Percentiles rank a stretch among this genome's conserved stretches.
phyloP scores from a whole-genome alignment of 2,329 filamentous ascomycete genomes.

The Diaporthe nobilis region DNA sequence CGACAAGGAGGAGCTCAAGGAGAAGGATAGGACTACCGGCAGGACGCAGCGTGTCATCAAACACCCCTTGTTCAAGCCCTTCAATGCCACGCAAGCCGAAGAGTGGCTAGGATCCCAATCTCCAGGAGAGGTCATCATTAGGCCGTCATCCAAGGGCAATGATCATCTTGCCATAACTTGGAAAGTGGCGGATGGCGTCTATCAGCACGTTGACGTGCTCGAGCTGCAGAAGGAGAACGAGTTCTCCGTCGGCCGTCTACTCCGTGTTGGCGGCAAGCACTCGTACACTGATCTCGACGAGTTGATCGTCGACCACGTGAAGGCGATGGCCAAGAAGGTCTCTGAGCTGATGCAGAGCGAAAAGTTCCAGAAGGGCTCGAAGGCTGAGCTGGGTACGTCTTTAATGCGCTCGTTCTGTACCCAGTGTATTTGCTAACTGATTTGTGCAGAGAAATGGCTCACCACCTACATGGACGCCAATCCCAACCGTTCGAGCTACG shows the following conservation, averaged over 20 bases:
- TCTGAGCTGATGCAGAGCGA: slow-evolving; percentile 96
- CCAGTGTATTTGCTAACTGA: slow-evolving; percentile 43
- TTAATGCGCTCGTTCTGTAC: not conserved
- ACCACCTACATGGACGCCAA: slow-evolving; percentile 97
- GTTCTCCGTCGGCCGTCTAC: slow-evolving; percentile 88
- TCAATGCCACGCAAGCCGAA: slow-evolving; percentile 92
- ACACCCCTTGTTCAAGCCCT: slow-evolving; percentile 94
- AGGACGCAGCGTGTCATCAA: slow-evolving; percentile 96
- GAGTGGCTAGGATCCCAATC: slow-evolving; percentile 91
- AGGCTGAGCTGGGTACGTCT: slow-evolving; percentile 84
- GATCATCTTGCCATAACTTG: slow-evolving; percentile 97
- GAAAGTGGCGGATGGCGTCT: slow-evolving; percentile 98
- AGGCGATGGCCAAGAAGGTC: slow-evolving; percentile 97
- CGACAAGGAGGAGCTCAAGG: slow-evolving; percentile 85
- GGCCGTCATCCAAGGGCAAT: slow-evolving; percentile 93
- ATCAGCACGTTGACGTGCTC: slow-evolving; percentile 96
- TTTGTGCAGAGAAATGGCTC: slow-evolving; percentile 86
- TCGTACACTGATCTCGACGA: slow-evolving; percentile 97
- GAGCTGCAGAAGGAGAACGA: slow-evolving; percentile 98
- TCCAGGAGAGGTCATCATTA: slow-evolving; percentile 92
- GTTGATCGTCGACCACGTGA: slow-evolving; percentile 95
- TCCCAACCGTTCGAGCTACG: slow-evolving; percentile 91
- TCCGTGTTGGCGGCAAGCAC: slow-evolving; percentile 90
- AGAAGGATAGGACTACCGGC: slow-evolving; percentile 88
- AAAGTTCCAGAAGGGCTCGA: slow-evolving; percentile 88